phyloP scores from a whole-genome alignment of 345 rosid species.

The Excoecaria cochinchinensis region DNA sequence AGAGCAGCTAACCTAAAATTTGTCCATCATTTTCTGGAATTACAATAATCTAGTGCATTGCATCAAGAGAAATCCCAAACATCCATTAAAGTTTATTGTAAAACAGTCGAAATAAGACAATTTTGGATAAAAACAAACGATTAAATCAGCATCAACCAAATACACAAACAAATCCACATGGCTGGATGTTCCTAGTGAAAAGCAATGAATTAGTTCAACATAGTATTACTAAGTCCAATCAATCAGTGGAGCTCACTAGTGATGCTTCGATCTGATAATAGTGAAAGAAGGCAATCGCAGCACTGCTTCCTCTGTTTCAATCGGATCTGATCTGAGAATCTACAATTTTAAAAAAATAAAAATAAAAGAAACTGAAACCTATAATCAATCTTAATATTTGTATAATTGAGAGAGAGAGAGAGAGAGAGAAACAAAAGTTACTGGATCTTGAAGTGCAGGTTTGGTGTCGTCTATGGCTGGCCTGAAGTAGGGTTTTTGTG shows the following conservation, averaged over 20 bases:
- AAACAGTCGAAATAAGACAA: not conserved
- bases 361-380: not conserved
- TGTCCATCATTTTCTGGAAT: too few relatives aligned
- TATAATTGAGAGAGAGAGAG: not conserved
- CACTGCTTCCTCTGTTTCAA: slow-evolving; percentile 74
- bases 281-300: slow-evolving; percentile 60
- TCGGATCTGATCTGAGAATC: slow-evolving; percentile 74
- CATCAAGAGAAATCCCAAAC: not conserved
- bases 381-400: not conserved
- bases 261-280: slow-evolving; percentile 5
- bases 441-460: slow-evolving; percentile 74
- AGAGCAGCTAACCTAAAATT: too few relatives aligned
- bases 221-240: not conserved
- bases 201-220: not conserved
- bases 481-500: slow-evolving; percentile 54
- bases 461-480: slow-evolving; percentile 73
- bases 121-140: not conserved
- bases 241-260: not conserved
- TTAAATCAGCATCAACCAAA: not conserved
- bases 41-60: not conserved
- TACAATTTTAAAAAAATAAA: slow-evolving; percentile 13
- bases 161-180: not conserved
- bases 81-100: not conserved
- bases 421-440: slow-evolving; percentile 24
- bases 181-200: not conserved